Base-by-base conservation (phyloP, 2,329 filamentous ascomycete genomes). In the Torrubiellomyces zombiae region DNA sequence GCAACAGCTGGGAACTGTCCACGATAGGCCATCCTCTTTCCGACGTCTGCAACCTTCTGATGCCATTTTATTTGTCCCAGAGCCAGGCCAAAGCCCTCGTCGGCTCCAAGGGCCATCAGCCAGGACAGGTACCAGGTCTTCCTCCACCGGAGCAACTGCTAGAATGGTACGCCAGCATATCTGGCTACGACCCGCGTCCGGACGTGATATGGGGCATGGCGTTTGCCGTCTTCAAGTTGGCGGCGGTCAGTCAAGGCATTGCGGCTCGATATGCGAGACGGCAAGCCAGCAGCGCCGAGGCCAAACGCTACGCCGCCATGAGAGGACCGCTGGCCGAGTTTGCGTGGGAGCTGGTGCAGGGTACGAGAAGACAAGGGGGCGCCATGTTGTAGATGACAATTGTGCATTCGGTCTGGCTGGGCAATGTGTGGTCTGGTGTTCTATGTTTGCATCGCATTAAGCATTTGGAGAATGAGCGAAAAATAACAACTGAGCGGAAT, bases 21-120 rank as follows among this genome's bases (percentile, higher is more conserved):
- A 95, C 89, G 0, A 75, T 94, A 27, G 89, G 89, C n/a, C 86
- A 98, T 48, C 89, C 89, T 1, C 66, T 95, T 13, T 86, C 79
- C 5, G 89, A 98, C 47, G 58, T 95, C 20, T 74, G 75, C 48
- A 95, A 95, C 51, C 60, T 95, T 11, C 34, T 57, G 25, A 55
- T 42, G 27, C 51, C 48, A 25, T 58, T 53, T 38, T 55, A 48
- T 42, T 45, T 44, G 25, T 45, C 50, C 17, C 37, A 42, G 25
- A 25, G 38, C 17, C 25, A 34, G 8, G 38, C 32, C 14, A 32
- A 38, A 7, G 28, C 34, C 6, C 34, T 37, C 11, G 30, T 36
- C 27, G 51, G 41, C 33, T 30, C 53, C 33, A 41, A 46, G 13
- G 61, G 55, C 11, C 86, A 86, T 52, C 51, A 65, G 12, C 63